These are phyloP conservation scores for Periconia sp. DNA, from an alignment of 2,329 filamentous ascomycete species.

Conservation along the genomic window DNA sequence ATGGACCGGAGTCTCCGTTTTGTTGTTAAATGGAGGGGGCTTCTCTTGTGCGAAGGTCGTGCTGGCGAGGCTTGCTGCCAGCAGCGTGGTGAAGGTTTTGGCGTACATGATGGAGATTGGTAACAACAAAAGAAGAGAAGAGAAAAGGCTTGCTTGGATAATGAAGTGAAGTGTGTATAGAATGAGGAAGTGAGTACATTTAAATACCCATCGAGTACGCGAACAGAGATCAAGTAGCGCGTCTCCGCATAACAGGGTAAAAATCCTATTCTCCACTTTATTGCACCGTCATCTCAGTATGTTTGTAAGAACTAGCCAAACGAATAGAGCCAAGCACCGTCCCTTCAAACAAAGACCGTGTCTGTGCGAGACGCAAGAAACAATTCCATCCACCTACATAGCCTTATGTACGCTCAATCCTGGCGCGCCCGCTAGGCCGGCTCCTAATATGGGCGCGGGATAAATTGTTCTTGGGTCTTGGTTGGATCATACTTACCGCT, in stretches of 20 bases:
- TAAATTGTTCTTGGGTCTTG: no score
- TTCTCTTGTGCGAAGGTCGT: neutral
- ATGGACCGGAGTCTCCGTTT: conserved; percentile 6
- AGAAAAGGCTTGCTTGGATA: neutral
- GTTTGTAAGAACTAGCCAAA: neutral
- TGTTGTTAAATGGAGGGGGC: neutral
- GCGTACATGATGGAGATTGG: neutral
- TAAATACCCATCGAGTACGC: neutral
- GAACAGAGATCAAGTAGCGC: neutral
- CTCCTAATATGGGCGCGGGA: no score
- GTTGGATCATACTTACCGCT: no score
- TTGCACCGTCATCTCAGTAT: neutral
- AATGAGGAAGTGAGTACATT: neutral
- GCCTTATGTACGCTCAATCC: neutral
- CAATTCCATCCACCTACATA: neutral
- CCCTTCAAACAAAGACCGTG: neutral
- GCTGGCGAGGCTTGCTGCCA: conserved; percentile 3
- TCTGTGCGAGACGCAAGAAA: neutral
- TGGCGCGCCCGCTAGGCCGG: neutral
- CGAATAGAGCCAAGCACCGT: neutral
- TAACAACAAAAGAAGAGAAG: neutral
- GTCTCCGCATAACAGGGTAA: neutral
- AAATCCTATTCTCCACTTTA: neutral
- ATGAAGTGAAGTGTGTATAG: neutral
- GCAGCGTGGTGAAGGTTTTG: neutral